A percentile compares a stretch with the other conserved stretches of the same genome.
Conservation (phyloP, 1,284 basidiomycete genomes). For the Irpex sp. region DNA sequence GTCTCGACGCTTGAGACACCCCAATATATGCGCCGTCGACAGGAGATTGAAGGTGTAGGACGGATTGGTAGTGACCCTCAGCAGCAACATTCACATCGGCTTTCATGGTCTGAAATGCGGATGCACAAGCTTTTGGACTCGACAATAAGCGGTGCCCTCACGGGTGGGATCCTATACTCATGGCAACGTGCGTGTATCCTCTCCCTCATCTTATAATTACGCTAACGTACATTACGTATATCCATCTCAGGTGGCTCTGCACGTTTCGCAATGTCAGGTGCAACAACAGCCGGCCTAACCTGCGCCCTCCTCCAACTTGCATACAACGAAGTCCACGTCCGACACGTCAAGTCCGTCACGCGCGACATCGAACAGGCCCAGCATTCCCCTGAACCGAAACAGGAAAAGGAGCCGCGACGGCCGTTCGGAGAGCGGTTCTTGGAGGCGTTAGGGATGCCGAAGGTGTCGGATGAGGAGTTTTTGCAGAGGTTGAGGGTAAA, state of each 20-base stretch:
- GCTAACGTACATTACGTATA: not conserved
- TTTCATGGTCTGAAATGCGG: conserved; percentile 50
- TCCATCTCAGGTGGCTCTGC: conserved; percentile 34
- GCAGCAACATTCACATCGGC: conserved; percentile 1
- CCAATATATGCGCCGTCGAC: conserved; percentile 36
- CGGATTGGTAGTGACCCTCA: not conserved
- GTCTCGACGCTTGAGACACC: conserved; percentile 29
- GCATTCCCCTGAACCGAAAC: not conserved
- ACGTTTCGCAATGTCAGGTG: conserved; percentile 43
- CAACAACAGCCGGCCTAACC: conserved; percentile 47
- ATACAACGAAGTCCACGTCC: conserved; percentile 61
- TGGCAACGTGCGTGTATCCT: conserved; percentile 37
- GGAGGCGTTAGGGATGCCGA: conserved; percentile 43
- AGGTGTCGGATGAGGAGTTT: conserved; percentile 63
- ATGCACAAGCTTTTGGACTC: conserved; percentile 58
- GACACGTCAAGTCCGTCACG: conserved; percentile 52
- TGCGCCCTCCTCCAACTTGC: conserved; percentile 58
- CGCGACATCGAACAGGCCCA: conserved; percentile 20
- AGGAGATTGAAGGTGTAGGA: conserved; percentile 25
- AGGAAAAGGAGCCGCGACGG: conserved; percentile 7
- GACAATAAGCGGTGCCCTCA: conserved; percentile 56
- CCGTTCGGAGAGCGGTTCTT: conserved; percentile 35
- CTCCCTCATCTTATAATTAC: not conserved
- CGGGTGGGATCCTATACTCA: conserved; percentile 50
- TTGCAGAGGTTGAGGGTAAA: conserved; percentile 48